A percentile compares a stretch with the other conserved stretches of the same genome.
Conservation (phyloP, 352 stramenopile genomes). For the Globisporangium perplexum region DNA sequence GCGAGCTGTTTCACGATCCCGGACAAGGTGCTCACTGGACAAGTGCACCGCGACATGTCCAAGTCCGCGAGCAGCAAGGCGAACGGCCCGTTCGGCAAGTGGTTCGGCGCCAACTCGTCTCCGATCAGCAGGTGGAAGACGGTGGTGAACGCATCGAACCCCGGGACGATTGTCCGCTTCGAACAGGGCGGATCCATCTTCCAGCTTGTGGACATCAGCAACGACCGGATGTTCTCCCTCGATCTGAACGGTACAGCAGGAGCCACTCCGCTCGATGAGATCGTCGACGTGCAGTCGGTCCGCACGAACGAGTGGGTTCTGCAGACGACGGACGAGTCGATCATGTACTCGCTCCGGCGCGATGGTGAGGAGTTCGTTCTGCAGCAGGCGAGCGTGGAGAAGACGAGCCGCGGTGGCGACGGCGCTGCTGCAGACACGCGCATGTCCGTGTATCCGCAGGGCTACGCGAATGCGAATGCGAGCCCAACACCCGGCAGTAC, state of each 20-base stretch:
- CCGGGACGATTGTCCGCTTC: slow-evolving; percentile 35
- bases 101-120: slow-evolving; percentile 20
- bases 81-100: slow-evolving; percentile 34
- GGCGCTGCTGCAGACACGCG: slow-evolving; percentile 20
- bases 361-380: slow-evolving; percentile 23
- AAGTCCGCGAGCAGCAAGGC: background rate
- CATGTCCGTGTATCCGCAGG: slow-evolving; percentile 24
- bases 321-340: slow-evolving; percentile 29
- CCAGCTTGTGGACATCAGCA: slow-evolving; percentile 42
- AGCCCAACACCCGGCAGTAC: background rate
- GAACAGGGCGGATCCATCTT: slow-evolving; percentile 47
- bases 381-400: slow-evolving; percentile 17
- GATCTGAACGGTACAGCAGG: slow-evolving; percentile 23
- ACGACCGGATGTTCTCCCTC: slow-evolving; percentile 38
- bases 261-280: slow-evolving; percentile 7
- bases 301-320: slow-evolving; percentile 42
- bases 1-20: slow-evolving; percentile 49
- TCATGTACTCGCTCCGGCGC: slow-evolving; percentile 28
- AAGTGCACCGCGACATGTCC: slow-evolving; percentile 20
- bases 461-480: background rate
- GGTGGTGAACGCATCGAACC: slow-evolving; percentile 16
- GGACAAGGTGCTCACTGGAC: slow-evolving; percentile 42
- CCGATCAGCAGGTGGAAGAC: slow-evolving; percentile 18
- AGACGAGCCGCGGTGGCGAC: background rate
- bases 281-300: slow-evolving; percentile 35